Percentiles rank a stretch among this genome's conserved stretches.
phyloP scores from a whole-genome alignment of 2,329 filamentous ascomycete species.

The Hymenoscyphus fraxineus region DNA sequence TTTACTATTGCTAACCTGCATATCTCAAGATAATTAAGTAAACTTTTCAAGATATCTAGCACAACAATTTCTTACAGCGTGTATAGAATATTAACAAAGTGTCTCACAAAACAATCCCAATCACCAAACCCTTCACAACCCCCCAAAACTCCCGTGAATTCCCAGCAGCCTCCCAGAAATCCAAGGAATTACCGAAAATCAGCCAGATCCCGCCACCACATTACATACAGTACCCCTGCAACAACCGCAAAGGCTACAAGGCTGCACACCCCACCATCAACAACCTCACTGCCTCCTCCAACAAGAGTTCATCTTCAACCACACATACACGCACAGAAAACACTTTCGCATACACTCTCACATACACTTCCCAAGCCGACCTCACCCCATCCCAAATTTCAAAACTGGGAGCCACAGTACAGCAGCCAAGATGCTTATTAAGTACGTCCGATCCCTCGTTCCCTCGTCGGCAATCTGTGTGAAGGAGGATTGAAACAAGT shows the following conservation, averaged over 20 bases:
- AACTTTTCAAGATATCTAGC: no score
- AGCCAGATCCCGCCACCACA: not conserved
- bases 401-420: not conserved
- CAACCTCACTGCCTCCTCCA: not conserved
- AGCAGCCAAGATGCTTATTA: conserved; percentile 5
- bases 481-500: not conserved
- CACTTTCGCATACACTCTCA: not conserved
- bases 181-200: not conserved
- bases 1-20: no score
- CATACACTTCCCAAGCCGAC: not conserved
- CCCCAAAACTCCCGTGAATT: not conserved
- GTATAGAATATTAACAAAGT: no score
- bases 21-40: no score
- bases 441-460: not conserved
- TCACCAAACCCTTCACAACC: not conserved
- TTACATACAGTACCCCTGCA: not conserved
- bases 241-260: not conserved
- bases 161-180: not conserved
- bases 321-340: not conserved
- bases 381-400: not conserved
- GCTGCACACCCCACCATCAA: not conserved
- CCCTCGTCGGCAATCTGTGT: not conserved
- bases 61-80: no score
- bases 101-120: no score
- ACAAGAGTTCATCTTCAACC: not conserved